phyloP scores from a whole-genome alignment of 139 green algal genomes.

The Volvox africanus region DNA sequence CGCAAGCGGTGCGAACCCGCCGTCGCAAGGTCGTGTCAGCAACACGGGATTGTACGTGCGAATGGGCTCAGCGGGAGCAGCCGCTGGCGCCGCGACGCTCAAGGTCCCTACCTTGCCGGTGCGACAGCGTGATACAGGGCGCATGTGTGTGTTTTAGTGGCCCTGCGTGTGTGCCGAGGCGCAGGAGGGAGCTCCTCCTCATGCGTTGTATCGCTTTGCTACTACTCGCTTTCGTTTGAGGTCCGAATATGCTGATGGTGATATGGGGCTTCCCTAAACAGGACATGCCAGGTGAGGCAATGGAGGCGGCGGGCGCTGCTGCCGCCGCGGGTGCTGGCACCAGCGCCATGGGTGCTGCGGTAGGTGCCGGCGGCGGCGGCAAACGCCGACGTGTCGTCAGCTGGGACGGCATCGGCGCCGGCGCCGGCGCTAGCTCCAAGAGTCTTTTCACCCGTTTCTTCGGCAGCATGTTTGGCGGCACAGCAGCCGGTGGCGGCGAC shows the following conservation, averaged over 20 bases:
- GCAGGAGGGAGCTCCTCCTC: no score
- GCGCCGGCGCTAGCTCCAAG: not conserved
- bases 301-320: not conserved
- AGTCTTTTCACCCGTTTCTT: constrained; percentile 13
- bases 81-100: not conserved
- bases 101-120: constrained; percentile 18
- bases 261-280: no score
- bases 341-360: not conserved
- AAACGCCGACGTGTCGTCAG: not conserved
- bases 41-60: constrained; percentile 4
- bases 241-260: no score
- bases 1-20: no score
- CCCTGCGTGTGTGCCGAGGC: no score
- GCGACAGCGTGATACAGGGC: not conserved
- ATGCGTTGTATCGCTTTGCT: no score
- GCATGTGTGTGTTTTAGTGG: no score
- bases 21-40: not conserved
- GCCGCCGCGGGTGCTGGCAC: not conserved
- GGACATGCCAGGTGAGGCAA: not conserved
- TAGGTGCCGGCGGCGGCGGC: not conserved
- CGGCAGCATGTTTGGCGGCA: not conserved
- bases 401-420: not conserved
- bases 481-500: not conserved
- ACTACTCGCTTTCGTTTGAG: no score
- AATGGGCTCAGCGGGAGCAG: not conserved